Base-by-base conservation (phyloP, 768 basidiomycete genomes). In the Suillus subluteus region DNA sequence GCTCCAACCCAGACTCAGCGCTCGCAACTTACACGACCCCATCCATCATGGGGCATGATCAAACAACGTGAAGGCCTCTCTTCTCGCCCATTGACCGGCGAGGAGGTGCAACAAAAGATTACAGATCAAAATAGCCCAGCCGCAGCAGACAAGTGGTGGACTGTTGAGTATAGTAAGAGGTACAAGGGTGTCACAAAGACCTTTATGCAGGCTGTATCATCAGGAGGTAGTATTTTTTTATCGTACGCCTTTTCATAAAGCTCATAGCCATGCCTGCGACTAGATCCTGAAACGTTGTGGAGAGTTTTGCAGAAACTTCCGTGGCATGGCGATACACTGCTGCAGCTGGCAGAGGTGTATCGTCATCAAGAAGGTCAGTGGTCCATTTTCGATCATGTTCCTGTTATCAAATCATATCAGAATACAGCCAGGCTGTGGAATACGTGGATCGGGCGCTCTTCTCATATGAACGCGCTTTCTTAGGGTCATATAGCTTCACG, bases 391-490 rank as follows among this genome's bases (percentile, higher is more conserved):
- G 18, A 13, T 21, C 56, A 21, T 30, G 65, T 63, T 40, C 58
- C 61, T 23, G 7, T 52, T 48, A 63, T 58, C 56, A 38, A 26
- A 16, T n/a, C 46, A 41, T 41, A 15, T 68, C 64, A 94, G 95
- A 98, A 73, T 88, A 95, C 72, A 84, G 90, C 44, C 87, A 90
- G 63, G 94, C 95, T 0, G 88, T 92, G 4, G 95, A 98, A 67
- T 94, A 88, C 71, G 88, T 95, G n/a, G 92, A 95, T 65, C 87
- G 96, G n/a, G 92, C 96, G 0, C 76, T 99, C 18, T 98, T 96
- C 79, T 89, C 95, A 0, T 98, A 96, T 68, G 96, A 98, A 72
- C 88, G 95, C 15, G 88, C 92, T 13, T 92, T 98, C 70, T 85
- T 95, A 18, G 94, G 95, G 3, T 82, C 91, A 0, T 97, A 96